Conservation (phyloP, 352 stramenopile species). For the Phytophthora boehmeriae region DNA sequence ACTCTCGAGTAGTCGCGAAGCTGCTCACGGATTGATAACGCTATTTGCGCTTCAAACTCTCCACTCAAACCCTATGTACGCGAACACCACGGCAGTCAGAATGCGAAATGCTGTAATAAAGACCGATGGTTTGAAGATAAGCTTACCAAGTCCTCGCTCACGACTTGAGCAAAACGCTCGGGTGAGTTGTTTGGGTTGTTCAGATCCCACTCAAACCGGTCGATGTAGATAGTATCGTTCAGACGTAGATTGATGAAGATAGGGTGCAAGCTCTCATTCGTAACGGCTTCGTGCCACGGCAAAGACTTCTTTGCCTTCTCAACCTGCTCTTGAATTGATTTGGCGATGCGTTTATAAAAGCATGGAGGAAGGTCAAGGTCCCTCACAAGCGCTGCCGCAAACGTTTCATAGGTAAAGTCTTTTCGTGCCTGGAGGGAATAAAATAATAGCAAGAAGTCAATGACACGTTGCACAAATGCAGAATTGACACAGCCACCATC, state of each 20-base stretch:
- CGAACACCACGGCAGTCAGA: neutral
- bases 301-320: conserved; percentile 62
- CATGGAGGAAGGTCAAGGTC: conserved; percentile 77
- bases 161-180: conserved; percentile 63
- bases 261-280: conserved; percentile 66
- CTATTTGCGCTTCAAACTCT: conserved; percentile 81
- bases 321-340: conserved; percentile 71
- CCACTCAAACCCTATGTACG: conserved; percentile 63
- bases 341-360: conserved; percentile 71
- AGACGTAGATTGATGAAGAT: conserved; percentile 86
- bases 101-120: no score
- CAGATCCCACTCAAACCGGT: conserved; percentile 86
- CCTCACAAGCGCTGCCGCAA: conserved; percentile 67
- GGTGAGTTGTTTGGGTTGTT: conserved; percentile 70
- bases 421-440: conserved; percentile 52
- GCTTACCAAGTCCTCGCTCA: conserved; percentile 76
- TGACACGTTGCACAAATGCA: neutral
- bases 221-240: conserved; percentile 82
- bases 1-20: conserved; percentile 78
- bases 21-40: conserved; percentile 80
- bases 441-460: conserved; percentile 1
- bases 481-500: neutral
- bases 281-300: conserved; percentile 62
- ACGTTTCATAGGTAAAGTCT: conserved; percentile 81
- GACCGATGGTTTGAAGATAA: no score